Evolutionary conservation across 1,284 basidiomycete species (phyloP).

Genomic region (Apiotrichum laibachii): DNA sequence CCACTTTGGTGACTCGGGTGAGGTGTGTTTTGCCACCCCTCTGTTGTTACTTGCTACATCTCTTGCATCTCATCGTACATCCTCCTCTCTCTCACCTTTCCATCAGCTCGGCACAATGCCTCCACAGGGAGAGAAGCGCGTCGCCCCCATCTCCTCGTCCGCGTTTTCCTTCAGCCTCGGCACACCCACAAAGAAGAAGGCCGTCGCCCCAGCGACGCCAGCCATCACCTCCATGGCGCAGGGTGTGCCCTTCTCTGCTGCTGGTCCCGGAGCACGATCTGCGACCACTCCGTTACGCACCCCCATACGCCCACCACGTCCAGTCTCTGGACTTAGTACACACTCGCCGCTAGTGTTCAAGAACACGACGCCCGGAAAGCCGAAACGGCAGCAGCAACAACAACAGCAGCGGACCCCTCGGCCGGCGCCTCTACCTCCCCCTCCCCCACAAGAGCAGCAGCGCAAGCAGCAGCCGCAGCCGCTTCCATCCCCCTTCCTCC

Average conservation of each 20-base stretch:
- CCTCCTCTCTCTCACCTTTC: neutral
- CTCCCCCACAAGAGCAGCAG: too few relatives aligned
- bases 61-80: constrained; percentile 1
- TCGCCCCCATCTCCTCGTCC: constrained; percentile 28
- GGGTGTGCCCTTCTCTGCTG: neutral
- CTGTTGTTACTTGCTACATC: neutral
- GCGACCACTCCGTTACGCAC: too few relatives aligned
- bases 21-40: neutral
- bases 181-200: constrained; percentile 25
- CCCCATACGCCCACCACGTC: too few relatives aligned
- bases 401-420: too few relatives aligned
- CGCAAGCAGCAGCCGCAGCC: too few relatives aligned
- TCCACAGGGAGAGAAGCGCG: constrained; percentile 19
- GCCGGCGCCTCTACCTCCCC: too few relatives aligned
- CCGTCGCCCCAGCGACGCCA: neutral
- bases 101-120: neutral
- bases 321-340: too few relatives aligned
- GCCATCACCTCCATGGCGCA: neutral
- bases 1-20: neutral
- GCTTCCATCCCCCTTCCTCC: too few relatives aligned
- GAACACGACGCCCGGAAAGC: too few relatives aligned
- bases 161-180: constrained; percentile 31
- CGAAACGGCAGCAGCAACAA: too few relatives aligned
- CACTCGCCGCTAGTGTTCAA: too few relatives aligned
- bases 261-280: too few relatives aligned